Evolutionary conservation across 2,329 filamentous ascomycete species (phyloP).

Genomic region (Aspergillus sp.): DNA sequence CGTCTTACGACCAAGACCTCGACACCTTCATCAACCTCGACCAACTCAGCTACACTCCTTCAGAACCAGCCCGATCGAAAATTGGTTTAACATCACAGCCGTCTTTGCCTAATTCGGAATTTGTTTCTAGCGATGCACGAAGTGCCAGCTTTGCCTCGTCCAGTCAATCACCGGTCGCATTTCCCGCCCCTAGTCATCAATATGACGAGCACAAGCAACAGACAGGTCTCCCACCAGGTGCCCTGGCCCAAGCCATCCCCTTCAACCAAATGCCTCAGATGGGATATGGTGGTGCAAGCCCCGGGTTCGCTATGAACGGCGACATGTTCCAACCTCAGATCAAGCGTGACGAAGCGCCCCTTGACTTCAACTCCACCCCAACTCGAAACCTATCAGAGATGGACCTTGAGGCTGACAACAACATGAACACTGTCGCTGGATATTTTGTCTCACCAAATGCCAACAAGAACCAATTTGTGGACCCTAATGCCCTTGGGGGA

Average conservation of each 20-base stretch:
- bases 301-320: constrained; percentile 53
- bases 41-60: constrained; percentile 42
- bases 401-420: constrained; percentile 70
- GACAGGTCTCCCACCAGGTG: constrained; percentile 85
- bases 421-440: constrained; percentile 56
- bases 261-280: constrained; percentile 62
- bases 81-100: constrained; percentile 37
- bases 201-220: constrained; percentile 96
- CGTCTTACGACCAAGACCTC: constrained; percentile 45
- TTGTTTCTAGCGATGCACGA: constrained; percentile 29
- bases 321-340: constrained; percentile 54
- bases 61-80: constrained; percentile 36
- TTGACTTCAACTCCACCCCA: constrained; percentile 71
- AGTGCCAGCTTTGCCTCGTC: constrained; percentile 37
- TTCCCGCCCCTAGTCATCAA: constrained; percentile 85
- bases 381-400: constrained; percentile 56
- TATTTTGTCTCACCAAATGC: constrained; percentile 62
- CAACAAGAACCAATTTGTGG: constrained; percentile 59
- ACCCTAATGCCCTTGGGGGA: constrained; percentile 69
- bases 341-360: constrained; percentile 42
- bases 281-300: constrained; percentile 36
- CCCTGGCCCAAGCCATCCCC: constrained; percentile 75
- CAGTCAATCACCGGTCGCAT: constrained; percentile 53
- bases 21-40: constrained; percentile 50
- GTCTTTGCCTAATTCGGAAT: constrained; percentile 38